phyloP scores from a whole-genome alignment of 2,329 filamentous ascomycete species.

The Penicillium palitans region DNA sequence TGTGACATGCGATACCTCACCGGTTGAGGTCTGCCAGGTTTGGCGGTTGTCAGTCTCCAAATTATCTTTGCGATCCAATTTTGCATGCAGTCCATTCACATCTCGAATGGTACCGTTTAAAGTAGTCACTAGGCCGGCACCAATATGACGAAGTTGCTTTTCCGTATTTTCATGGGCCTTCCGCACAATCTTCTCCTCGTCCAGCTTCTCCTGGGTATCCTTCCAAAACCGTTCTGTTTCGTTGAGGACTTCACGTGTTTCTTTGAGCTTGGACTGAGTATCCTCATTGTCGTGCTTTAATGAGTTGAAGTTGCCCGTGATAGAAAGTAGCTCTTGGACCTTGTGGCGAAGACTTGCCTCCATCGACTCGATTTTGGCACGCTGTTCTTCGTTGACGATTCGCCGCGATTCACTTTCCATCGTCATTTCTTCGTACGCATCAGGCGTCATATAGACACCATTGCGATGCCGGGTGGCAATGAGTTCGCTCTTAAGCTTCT shows the following conservation, averaged over 20 bases:
- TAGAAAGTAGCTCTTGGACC: conserved; percentile 82
- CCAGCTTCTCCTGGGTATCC: conserved; percentile 72
- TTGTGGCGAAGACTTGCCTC: conserved; percentile 90
- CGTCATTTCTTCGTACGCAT: conserved; percentile 86
- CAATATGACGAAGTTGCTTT: conserved; percentile 69
- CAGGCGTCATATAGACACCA: conserved; percentile 88
- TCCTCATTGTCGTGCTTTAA: conserved; percentile 88
- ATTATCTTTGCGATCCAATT: conserved; percentile 81
- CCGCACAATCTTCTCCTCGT: conserved; percentile 75
- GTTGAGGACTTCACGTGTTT: conserved; percentile 77
- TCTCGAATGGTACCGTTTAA: conserved; percentile 76
- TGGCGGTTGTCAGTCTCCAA: conserved; percentile 76
- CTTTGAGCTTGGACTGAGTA: conserved; percentile 69
- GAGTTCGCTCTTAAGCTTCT: conserved; percentile 89
- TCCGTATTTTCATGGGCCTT: conserved; percentile 87
- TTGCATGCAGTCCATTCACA: conserved; percentile 78
- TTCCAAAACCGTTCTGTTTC: conserved; percentile 83
- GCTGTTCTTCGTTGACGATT: conserved; percentile 89
- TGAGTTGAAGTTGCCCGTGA: conserved; percentile 83
- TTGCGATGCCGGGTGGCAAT: conserved; percentile 91
- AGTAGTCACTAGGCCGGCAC: conserved; percentile 73
- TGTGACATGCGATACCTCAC: conserved; percentile 74
- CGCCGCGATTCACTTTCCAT: conserved; percentile 88
- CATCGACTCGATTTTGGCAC: conserved; percentile 87
- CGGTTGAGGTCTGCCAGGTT: conserved; percentile 75